Base-by-base conservation (phyloP, 495 filamentous ascomycete species). In the Patellaria atrata region DNA sequence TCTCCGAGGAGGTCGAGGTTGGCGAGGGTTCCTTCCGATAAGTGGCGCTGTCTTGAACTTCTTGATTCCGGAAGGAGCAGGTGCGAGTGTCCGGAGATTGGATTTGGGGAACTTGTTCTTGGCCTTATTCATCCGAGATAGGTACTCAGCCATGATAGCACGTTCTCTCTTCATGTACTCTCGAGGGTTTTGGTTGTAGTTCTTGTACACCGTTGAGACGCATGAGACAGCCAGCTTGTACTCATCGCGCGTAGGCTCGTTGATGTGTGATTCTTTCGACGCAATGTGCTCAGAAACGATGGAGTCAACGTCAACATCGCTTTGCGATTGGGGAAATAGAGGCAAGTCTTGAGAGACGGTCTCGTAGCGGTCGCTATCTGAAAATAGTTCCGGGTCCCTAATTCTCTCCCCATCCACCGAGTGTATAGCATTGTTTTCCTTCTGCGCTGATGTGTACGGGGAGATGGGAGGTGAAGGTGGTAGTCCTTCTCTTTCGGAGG, bases 371-470 rank as follows among this genome's bases (percentile, higher is more conserved):
- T 27, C 22, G 22, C 27, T 44, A 21, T 32, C 27, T 5, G 32
- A 33, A 44, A 51, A 51, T 9, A 51, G 37, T 21, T 47, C 39
- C 21, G 47, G 47, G 23, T 51, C 47, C 12, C 40, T 30, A 21
- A 47, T 26, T 5, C 21, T 38, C 4, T 12, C 27, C 18, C 44
- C 40, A 8, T 34, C 30, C 3, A 17, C 4, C 21, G 32, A 37
- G 9, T 43, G n/a, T n/a, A n/a, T n/a, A n/a, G n/a, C 31, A 9
- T 44, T 37, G 35, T 50, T 47, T 34, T 51, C 47, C 40, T 51
- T 51, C 21, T 51, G 47, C 29, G 45, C 35, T 39, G 45, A 15
- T 15, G 37, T 40, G 39, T 33, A 46, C 4, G 43, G 43, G 24
- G 43, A 47, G 23, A 51, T 47, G 37, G 47, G 47, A 12, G 47